Evolutionary conservation across 2,329 filamentous ascomycete genomes (phyloP).

Genomic region (Alternaria brassicicola): DNA sequence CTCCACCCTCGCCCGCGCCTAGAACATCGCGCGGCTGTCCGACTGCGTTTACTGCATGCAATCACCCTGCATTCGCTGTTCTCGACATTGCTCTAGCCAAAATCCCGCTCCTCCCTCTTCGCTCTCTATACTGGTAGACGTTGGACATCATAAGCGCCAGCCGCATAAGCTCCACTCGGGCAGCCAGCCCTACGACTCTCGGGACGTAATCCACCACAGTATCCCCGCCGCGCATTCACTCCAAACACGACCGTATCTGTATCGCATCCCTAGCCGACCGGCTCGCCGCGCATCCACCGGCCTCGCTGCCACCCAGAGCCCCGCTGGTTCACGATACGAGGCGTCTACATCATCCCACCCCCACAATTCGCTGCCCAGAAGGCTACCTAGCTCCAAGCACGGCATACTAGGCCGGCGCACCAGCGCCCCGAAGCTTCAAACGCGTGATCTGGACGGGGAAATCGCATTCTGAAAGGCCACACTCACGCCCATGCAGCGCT

Average conservation of each 20-base stretch:
- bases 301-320: slow-evolving; percentile 23
- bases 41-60: slow-evolving; percentile 4
- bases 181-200: slow-evolving; percentile 21
- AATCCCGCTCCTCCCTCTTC: not conserved
- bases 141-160: slow-evolving; percentile 10
- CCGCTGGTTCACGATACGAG: slow-evolving; percentile 30
- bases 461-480: slow-evolving; percentile 22
- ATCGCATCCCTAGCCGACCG: slow-evolving; percentile 10
- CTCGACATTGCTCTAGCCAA: slow-evolving; percentile 1
- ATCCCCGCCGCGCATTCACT: slow-evolving; percentile 20
- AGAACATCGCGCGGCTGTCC: slow-evolving; percentile 13
- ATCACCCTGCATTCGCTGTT: slow-evolving; percentile 13
- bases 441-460: slow-evolving; percentile 11
- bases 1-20: slow-evolving; percentile 13
- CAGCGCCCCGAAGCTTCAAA: slow-evolving; percentile 1
- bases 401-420: slow-evolving; percentile 15
- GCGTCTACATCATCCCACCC: slow-evolving; percentile 22
- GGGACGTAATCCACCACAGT: slow-evolving; percentile 12
- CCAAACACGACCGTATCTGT: slow-evolving; percentile 1
- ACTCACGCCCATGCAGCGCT: slow-evolving; percentile 45
- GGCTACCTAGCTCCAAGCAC: slow-evolving; percentile 27
- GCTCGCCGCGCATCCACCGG: slow-evolving; percentile 12
- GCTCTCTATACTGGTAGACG: not conserved
- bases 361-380: slow-evolving; percentile 30
- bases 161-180: slow-evolving; percentile 7